These are phyloP conservation scores for Zangia roseola DNA, from an alignment of 768 basidiomycete species.

Conservation along the genomic window DNA sequence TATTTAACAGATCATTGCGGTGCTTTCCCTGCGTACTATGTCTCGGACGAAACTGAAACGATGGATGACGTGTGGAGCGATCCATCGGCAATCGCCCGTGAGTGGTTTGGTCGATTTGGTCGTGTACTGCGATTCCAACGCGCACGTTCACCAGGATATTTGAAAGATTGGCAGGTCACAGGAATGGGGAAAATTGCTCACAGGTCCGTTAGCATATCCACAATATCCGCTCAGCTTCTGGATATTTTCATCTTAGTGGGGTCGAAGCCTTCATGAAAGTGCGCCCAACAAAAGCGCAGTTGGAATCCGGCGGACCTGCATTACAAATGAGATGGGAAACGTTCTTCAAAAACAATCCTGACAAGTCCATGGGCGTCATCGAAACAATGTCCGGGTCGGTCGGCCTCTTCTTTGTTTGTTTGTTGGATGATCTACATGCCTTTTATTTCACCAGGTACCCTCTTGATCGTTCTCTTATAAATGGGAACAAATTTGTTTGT, in stretches of 20 bases:
- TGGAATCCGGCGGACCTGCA: constrained; percentile 18
- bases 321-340: constrained; percentile 22
- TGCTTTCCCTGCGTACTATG: constrained; percentile 32
- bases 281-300: constrained; percentile 21
- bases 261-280: constrained; percentile 22
- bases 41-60: constrained; percentile 44
- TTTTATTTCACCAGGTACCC: constrained; percentile 15
- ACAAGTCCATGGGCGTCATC: constrained; percentile 34
- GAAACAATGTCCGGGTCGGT: constrained; percentile 40
- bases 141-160: constrained; percentile 22
- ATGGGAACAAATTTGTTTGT: constrained; percentile 23
- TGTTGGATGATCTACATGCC: background rate
- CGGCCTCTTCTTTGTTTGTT: too few species aligned
- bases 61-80: constrained; percentile 46
- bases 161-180: constrained; percentile 30
- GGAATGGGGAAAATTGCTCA: constrained; percentile 49
- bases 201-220: constrained; percentile 41
- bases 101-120: constrained; percentile 31
- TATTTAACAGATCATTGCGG: constrained; percentile 29
- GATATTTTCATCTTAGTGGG: constrained; percentile 6
- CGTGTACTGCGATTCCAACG: background rate
- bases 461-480: constrained; percentile 21
- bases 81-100: constrained; percentile 31
- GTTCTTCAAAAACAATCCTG: constrained; percentile 14
- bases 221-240: background rate